A percentile compares a stretch with the other conserved stretches of the same genome.
These are phyloP conservation scores for Mucor circinelloides DNA, from an alignment of 371 early-diverging fungal genomes.

Conservation along the genomic window DNA sequence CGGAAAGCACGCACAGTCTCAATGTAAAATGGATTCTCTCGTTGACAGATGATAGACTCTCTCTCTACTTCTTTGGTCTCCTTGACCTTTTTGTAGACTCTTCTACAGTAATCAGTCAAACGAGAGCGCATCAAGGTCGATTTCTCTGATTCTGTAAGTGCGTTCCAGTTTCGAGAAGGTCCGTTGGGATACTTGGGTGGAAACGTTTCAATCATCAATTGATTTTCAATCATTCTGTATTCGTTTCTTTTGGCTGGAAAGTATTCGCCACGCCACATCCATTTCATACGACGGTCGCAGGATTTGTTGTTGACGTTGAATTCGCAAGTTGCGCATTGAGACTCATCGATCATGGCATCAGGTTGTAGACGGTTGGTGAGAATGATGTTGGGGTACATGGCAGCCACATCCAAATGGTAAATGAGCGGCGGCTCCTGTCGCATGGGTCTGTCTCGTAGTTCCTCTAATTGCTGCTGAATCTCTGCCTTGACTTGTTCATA, in stretches of 20 bases:
- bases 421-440: conserved; percentile 88
- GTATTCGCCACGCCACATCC: conserved; percentile 99
- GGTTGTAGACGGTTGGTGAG: conserved; percentile 99
- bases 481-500: conserved; percentile 71
- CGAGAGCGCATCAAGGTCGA: conserved; percentile 78
- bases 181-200: conserved; percentile 57
- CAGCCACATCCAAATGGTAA: conserved; percentile 99
- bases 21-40: conserved; percentile 99
- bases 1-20: conserved; percentile 98
- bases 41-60: conserved; percentile 95
- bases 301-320: conserved; percentile 84
- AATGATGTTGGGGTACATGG: conserved; percentile 99
- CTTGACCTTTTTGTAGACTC: conserved; percentile 86
- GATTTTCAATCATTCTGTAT: conserved; percentile 89
- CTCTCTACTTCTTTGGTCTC: conserved; percentile 81
- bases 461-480: conserved; percentile 54
- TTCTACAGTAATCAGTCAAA: conserved; percentile 86
- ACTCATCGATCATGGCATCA: conserved; percentile 93
- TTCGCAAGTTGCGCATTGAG: conserved; percentile 94
- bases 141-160: conserved; percentile 71
- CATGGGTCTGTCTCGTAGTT: conserved; percentile 74
- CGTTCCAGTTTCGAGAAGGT: conserved; percentile 68
- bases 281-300: conserved; percentile 96
- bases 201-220: conserved; percentile 83
- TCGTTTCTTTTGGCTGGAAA: conserved; percentile 92